Evolutionary conservation across 768 basidiomycete genomes (phyloP).

Genomic region (Clitopilus hobsonii): DNA sequence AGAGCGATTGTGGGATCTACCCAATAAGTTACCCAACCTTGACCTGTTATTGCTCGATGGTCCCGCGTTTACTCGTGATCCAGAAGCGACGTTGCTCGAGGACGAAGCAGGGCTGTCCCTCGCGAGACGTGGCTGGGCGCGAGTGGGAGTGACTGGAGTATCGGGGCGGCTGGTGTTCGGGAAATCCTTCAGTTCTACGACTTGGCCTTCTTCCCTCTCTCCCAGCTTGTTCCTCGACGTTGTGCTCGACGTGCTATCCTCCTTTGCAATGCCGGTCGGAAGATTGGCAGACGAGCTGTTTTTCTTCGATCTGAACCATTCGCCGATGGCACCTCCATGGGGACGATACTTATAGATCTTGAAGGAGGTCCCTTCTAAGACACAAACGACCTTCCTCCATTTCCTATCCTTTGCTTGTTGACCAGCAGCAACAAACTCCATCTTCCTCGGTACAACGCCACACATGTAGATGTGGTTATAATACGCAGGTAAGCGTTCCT

Average conservation of each 20-base stretch:
- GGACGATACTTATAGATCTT: slow-evolving; percentile 58
- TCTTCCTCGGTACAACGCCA: slow-evolving; percentile 82
- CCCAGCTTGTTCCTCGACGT: slow-evolving; percentile 14
- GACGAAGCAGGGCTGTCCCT: not conserved
- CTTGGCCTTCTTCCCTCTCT: slow-evolving; percentile 17
- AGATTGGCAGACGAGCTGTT: not conserved
- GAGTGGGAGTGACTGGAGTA: slow-evolving; percentile 1
- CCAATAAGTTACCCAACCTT: slow-evolving; percentile 37
- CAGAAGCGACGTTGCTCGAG: not conserved
- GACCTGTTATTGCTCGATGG: slow-evolving; percentile 23
- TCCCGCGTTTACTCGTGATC: not conserved
- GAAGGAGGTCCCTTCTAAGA: slow-evolving; percentile 90
- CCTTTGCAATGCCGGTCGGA: slow-evolving; percentile 14
- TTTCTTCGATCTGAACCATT: slow-evolving; percentile 66
- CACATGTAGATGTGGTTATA: slow-evolving; percentile 77
- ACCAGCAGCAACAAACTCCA: slow-evolving; percentile 87
- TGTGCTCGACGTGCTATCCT: slow-evolving; percentile 13
- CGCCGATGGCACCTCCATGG: slow-evolving; percentile 42
- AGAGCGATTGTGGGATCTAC: slow-evolving; percentile 32
- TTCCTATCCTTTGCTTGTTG: slow-evolving; percentile 86
- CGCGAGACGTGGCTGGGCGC: not conserved
- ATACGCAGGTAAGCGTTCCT: slow-evolving; percentile 76
- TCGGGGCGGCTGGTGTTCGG: slow-evolving; percentile 9
- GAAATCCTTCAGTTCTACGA: slow-evolving; percentile 14
- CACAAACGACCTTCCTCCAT: slow-evolving; percentile 86